Evolutionary conservation across 2,329 filamentous ascomycete species (phyloP), one percentile per base, ranked within the genome.

Genomic region (Elsinoe perseae): DNA sequence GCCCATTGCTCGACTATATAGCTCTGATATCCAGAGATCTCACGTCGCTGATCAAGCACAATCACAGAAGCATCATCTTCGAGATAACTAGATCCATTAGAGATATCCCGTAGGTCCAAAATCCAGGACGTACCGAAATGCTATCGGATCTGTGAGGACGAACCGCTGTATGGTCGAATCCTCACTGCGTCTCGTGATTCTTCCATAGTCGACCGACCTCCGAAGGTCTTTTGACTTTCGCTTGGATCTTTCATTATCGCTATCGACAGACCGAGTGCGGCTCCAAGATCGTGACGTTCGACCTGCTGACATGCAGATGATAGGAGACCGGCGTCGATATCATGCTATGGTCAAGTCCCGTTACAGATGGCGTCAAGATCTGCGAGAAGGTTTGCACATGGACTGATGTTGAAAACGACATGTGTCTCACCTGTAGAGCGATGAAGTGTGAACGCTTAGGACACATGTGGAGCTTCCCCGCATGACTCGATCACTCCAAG

Each of bases 1-100:
- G 89, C 89, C 93, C 93, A 98, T 77, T 98, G 93, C 70, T 97
- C 93, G 61, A 97, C 89, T 14, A 97, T 74, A 70, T 97, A 97
- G 60, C 92, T 78, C 70, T 97, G 91, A 72, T 96, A 97, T 62
- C 92, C 92, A 59, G 81, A 75, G 4, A 98, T 78, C 50, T 80
- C 75, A 50, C 80, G 78, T 56, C 83, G 82, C 54, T 86, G 84
- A 63, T 91, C 82, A 61, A 95, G 77, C 6, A 95, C 83, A 2
- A 77, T 78, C 3, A 89, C 90, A 4, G 80, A 82, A 1, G 83
- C 77, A 61, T 97, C 93, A 67, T 95, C 87, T 73, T 95, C 87
- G 20, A 98, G 81, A 66, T 92, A 95, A 60, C 68, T 68, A 25
- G 10, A 9, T 21, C 34, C 28, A 60, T 56, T 56, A 64, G 50